Evolutionary conservation across 2,329 filamentous ascomycete species (phyloP), one percentile per base, ranked within the genome.

Genomic region (Anthostomella pinea): DNA sequence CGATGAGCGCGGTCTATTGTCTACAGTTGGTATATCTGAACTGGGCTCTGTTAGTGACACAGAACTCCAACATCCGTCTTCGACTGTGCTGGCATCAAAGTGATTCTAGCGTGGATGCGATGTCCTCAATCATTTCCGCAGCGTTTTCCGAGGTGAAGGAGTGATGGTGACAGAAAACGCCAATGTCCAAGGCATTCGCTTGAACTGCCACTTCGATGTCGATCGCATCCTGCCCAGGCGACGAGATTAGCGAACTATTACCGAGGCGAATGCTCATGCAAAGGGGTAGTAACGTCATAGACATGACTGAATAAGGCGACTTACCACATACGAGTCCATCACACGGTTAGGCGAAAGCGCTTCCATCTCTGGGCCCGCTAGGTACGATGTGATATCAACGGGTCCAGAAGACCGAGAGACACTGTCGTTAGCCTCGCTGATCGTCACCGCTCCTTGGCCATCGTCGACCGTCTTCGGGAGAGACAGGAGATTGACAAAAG

Each of bases 401-500:
- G n/a, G n/a, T n/a, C n/a, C n/a, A n/a, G n/a, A n/a, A n/a, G n/a
- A n/a, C n/a, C n/a, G n/a, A n/a, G n/a, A n/a, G n/a, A n/a, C n/a
- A n/a, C n/a, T n/a, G n/a, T n/a, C n/a, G n/a, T n/a, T n/a, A n/a
- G n/a, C n/a, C n/a, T n/a, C n/a, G n/a, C n/a, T n/a, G n/a, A n/a
- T n/a, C n/a, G n/a, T n/a, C n/a, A n/a, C n/a, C n/a, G n/a, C n/a
- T n/a, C n/a, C n/a, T n/a, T n/a, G n/a, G n/a, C n/a, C n/a, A n/a
- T n/a, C n/a, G n/a, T n/a, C n/a, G n/a, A n/a, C n/a, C n/a, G n/a
- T n/a, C n/a, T n/a, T n/a, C n/a, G 74, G 74, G 5, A 80, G 59
- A 33, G 70, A 79, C 13, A 95, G 61, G 47, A 95, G 93, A 58
- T 96, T 96, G 51, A 95, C 79, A 63, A 87, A 91, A 0, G 75